Percentiles rank a stretch among this genome's conserved stretches.
Conservation (phyloP, 495 filamentous ascomycete species). For the Penicillium flavigenum region DNA sequence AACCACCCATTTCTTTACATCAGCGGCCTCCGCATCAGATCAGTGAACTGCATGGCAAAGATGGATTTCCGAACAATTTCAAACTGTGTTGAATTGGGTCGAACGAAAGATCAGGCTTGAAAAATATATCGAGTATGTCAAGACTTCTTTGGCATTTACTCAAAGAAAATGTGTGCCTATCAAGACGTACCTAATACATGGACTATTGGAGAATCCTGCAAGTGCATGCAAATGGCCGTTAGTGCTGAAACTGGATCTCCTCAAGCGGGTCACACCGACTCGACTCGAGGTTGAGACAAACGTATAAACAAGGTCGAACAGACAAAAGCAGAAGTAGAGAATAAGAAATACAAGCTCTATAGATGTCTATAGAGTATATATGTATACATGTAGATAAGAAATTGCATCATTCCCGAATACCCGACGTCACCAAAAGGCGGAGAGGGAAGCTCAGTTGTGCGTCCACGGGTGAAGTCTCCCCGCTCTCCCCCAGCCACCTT, state of each 20-base stretch:
- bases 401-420: constrained; percentile 26
- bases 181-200: background rate
- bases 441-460: constrained; percentile 22
- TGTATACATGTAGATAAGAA: background rate
- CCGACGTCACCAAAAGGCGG: constrained; percentile 31
- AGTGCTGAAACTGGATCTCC: constrained; percentile 6
- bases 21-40: constrained; percentile 69
- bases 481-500: constrained; percentile 32
- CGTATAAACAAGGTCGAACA: background rate
- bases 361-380: too few relatives aligned
- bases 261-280: constrained; percentile 15
- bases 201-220: constrained; percentile 4
- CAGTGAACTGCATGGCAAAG: constrained; percentile 69
- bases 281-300: background rate
- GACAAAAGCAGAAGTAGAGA: background rate
- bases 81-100: background rate
- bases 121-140: background rate
- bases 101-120: background rate
- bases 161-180: background rate
- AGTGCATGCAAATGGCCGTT: constrained; percentile 5
- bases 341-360: background rate
- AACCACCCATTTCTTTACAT: constrained; percentile 82
- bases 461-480: constrained; percentile 21
- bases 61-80: background rate
- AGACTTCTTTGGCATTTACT: background rate